phyloP scores from a whole-genome alignment of 2,329 filamentous ascomycete genomes.

The Madurella fahalii region DNA sequence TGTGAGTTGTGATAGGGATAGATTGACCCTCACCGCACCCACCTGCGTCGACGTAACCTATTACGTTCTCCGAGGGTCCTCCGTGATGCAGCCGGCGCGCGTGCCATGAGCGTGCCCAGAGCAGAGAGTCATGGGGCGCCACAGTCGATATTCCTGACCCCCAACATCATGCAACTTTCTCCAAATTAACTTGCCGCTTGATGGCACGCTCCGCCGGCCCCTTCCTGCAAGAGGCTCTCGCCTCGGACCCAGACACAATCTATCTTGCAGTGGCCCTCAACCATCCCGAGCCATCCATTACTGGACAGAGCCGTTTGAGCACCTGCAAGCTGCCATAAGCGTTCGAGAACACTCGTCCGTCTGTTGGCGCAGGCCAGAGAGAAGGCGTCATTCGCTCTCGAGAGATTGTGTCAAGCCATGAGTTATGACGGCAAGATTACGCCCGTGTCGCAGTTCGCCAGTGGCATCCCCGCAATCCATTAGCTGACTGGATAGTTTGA shows the following conservation, averaged over 20 bases:
- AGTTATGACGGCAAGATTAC: slow-evolving; percentile 15
- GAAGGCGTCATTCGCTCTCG: slow-evolving; percentile 17
- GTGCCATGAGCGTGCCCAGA: neutral
- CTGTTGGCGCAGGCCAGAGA: slow-evolving; percentile 1
- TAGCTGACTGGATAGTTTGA: slow-evolving; percentile 2
- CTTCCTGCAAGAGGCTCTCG: slow-evolving; percentile 17
- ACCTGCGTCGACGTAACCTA: neutral
- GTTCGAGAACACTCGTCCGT: slow-evolving; percentile 8
- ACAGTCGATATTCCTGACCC: slow-evolving; percentile 6
- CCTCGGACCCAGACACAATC: slow-evolving; percentile 11
- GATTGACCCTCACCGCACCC: slow-evolving; percentile 5
- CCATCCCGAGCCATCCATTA: slow-evolving; percentile 7
- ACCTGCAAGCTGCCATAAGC: slow-evolving; percentile 19
- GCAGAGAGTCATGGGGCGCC: neutral
- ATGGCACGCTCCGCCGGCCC: neutral
- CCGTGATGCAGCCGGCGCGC: slow-evolving; percentile 9
- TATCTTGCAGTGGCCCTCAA: neutral
- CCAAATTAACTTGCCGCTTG: slow-evolving; percentile 10
- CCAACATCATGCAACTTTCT: slow-evolving; percentile 13
- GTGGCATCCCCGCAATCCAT: slow-evolving; percentile 3
- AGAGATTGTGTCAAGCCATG: slow-evolving; percentile 20
- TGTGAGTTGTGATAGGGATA: slow-evolving; percentile 16
- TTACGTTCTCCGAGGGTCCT: slow-evolving; percentile 5
- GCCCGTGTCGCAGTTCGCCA: slow-evolving; percentile 9
- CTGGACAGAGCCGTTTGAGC: slow-evolving; percentile 7